Evolutionary conservation across 768 basidiomycete genomes (phyloP).

Genomic region (Gautieria morchelliformis): DNA sequence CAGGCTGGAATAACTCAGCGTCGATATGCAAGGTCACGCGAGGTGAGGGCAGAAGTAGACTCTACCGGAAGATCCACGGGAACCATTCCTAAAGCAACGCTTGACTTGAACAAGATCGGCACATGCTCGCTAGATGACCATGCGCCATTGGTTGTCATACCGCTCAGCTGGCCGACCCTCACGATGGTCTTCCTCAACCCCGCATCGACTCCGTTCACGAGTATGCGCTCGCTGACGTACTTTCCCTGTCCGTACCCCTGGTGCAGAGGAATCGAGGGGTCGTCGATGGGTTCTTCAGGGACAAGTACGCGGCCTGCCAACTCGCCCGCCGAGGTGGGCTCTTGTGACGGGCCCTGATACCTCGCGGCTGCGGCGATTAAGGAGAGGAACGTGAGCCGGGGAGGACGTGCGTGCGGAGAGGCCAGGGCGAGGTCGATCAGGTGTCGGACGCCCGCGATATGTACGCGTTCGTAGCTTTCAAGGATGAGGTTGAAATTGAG

Average conservation of each 20-base stretch:
- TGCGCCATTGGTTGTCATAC: neutral
- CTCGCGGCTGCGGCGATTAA: too few relatives aligned
- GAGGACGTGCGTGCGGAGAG: too few relatives aligned
- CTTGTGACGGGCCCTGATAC: too few relatives aligned
- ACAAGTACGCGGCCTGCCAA: too few relatives aligned
- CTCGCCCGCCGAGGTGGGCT: too few relatives aligned
- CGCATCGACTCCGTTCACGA: neutral
- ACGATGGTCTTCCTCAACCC: neutral
- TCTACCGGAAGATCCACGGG: neutral
- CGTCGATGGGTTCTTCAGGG: too few relatives aligned
- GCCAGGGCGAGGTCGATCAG: constrained; percentile 9
- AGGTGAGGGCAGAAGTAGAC: neutral
- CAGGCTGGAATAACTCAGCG: neutral
- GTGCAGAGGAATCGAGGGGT: too few relatives aligned
- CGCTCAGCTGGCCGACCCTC: neutral
- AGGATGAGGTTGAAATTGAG: constrained; percentile 9
- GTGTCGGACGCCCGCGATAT: constrained; percentile 11
- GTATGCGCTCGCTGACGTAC: constrained; percentile 6
- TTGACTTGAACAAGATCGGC: neutral
- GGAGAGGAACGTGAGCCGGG: too few relatives aligned
- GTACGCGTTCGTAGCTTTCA: constrained; percentile 9
- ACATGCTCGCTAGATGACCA: neutral
- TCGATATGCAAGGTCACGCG: neutral
- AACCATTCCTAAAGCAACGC: neutral
- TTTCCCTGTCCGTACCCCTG: constrained; percentile 44